Conservation (phyloP, 2,329 filamentous ascomycete genomes). For the Microdochium paspali region DNA sequence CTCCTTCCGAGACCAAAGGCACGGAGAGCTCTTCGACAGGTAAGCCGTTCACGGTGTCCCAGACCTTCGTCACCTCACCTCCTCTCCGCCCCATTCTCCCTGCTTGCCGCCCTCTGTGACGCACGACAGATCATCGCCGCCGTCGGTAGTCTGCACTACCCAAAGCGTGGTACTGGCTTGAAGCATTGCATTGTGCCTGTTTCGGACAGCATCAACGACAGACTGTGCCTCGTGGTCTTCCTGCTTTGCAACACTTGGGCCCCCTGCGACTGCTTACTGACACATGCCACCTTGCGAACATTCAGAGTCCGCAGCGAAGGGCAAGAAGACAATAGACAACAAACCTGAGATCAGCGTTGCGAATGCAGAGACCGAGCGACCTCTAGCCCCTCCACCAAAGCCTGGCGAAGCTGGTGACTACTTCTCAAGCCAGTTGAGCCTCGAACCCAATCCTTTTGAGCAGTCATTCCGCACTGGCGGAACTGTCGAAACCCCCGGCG, state of each 20-base stretch:
- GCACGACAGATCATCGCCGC: background rate
- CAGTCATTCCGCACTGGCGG: constrained; percentile 70
- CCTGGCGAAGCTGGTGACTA: constrained; percentile 50
- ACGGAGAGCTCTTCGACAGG: constrained; percentile 22
- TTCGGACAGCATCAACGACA: too few relatives aligned
- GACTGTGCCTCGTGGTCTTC: too few relatives aligned
- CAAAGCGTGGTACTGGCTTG: too few relatives aligned
- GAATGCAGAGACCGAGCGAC: constrained; percentile 52
- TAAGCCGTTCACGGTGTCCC: constrained; percentile 11
- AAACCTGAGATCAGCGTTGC: constrained; percentile 37
- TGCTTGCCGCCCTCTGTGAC: constrained; percentile 2
- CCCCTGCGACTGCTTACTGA: background rate
- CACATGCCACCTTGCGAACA: constrained; percentile 6
- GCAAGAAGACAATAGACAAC: constrained; percentile 35
- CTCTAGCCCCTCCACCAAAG: constrained; percentile 63
- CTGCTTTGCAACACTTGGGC: background rate
- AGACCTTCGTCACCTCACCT: background rate
- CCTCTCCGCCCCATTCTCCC: constrained; percentile 1
- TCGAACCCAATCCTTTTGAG: constrained; percentile 95
- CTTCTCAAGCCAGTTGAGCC: constrained; percentile 57
- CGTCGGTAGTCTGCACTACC: too few relatives aligned
- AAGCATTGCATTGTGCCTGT: too few relatives aligned
- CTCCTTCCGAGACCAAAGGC: constrained; percentile 20
- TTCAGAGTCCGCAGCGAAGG: constrained; percentile 24
- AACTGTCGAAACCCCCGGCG: constrained; percentile 71